phyloP scores from a whole-genome alignment of 2,329 filamentous ascomycete genomes.

The Fusarium chlamydosporum region DNA sequence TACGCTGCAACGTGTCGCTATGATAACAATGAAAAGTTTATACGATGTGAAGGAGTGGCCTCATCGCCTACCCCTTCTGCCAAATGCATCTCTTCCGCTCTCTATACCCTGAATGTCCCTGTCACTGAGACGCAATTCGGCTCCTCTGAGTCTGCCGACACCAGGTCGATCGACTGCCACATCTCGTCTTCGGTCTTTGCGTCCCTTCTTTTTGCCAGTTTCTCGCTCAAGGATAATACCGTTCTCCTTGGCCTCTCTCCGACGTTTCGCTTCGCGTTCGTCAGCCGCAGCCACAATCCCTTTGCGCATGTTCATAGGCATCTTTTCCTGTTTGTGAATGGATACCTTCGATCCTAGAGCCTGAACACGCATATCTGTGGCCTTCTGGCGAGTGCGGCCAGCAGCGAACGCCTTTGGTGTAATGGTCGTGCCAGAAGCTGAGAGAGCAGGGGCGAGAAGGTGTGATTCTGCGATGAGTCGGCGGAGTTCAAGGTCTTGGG shows the following conservation, averaged over 20 bases:
- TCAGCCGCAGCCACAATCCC: slow-evolving; percentile 81
- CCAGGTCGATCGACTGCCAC: slow-evolving; percentile 80
- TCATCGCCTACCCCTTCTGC: slow-evolving; percentile 55
- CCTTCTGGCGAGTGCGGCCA: slow-evolving; percentile 83
- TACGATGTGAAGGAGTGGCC: background rate
- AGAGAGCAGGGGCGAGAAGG: slow-evolving; percentile 72
- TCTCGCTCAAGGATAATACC: slow-evolving; percentile 85
- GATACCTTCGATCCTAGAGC: slow-evolving; percentile 83
- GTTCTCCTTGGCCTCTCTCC: slow-evolving; percentile 87
- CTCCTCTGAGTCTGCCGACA: slow-evolving; percentile 84
- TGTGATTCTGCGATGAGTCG: slow-evolving; percentile 92
- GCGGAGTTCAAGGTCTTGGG: slow-evolving; percentile 93
- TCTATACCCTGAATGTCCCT: slow-evolving; percentile 81
- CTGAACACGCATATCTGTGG: slow-evolving; percentile 86
- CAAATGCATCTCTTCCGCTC: slow-evolving; percentile 63
- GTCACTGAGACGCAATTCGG: slow-evolving; percentile 83
- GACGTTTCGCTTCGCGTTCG: slow-evolving; percentile 76
- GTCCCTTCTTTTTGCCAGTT: slow-evolving; percentile 57
- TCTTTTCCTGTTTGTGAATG: slow-evolving; percentile 82
- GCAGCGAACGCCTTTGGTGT: slow-evolving; percentile 62
- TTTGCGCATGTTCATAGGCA: slow-evolving; percentile 89
- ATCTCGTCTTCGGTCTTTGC: slow-evolving; percentile 62
- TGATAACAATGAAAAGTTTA: too few species aligned
- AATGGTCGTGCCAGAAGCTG: slow-evolving; percentile 58
- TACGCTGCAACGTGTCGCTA: background rate